Percentiles rank a stretch among this genome's conserved stretches.
Evolutionary conservation across 352 stramenopile genomes (phyloP).

Genomic region (Thalassiosira exigua): DNA sequence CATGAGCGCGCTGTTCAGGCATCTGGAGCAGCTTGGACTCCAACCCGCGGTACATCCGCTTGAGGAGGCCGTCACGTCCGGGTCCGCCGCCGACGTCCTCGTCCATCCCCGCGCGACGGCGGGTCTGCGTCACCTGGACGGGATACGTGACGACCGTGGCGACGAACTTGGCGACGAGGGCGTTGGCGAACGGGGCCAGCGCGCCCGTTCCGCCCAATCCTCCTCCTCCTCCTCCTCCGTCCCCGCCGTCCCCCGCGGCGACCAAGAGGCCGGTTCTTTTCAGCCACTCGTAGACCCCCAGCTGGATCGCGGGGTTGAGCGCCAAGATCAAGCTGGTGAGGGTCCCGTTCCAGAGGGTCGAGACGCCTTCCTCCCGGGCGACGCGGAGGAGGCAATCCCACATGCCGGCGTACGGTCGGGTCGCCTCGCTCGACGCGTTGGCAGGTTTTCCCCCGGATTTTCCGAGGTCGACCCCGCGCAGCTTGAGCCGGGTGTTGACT

Average conservation of each 20-base stretch:
- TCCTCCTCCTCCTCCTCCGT: not conserved
- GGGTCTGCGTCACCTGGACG: slow-evolving; percentile 40
- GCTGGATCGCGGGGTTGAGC: slow-evolving; percentile 53
- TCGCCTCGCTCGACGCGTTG: not conserved
- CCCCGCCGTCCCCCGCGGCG: not conserved
- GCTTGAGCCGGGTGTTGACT: slow-evolving; percentile 51
- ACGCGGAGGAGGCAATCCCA: slow-evolving; percentile 23
- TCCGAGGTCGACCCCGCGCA: slow-evolving; percentile 26
- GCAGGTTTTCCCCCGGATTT: slow-evolving; percentile 12
- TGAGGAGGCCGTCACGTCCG: not conserved
- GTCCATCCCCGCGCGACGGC: slow-evolving; percentile 5
- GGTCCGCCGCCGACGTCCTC: not conserved
- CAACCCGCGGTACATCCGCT: slow-evolving; percentile 26
- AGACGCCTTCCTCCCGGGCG: slow-evolving; percentile 35
- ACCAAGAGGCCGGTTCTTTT: slow-evolving; percentile 25
- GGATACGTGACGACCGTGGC: slow-evolving; percentile 39
- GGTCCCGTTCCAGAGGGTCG: slow-evolving; percentile 37
- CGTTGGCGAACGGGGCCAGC: slow-evolving; percentile 32
- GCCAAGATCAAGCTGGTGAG: slow-evolving; percentile 37
- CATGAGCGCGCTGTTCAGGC: slow-evolving; percentile 31
- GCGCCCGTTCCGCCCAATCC: not conserved
- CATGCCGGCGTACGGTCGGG: slow-evolving; percentile 31
- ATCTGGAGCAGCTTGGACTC: slow-evolving; percentile 40
- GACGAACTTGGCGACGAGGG: slow-evolving; percentile 45
- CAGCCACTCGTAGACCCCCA: slow-evolving; percentile 44